Conservation (phyloP, 345 rosid genomes). For the thale cress (Arabidopsis thaliana) region DNA sequence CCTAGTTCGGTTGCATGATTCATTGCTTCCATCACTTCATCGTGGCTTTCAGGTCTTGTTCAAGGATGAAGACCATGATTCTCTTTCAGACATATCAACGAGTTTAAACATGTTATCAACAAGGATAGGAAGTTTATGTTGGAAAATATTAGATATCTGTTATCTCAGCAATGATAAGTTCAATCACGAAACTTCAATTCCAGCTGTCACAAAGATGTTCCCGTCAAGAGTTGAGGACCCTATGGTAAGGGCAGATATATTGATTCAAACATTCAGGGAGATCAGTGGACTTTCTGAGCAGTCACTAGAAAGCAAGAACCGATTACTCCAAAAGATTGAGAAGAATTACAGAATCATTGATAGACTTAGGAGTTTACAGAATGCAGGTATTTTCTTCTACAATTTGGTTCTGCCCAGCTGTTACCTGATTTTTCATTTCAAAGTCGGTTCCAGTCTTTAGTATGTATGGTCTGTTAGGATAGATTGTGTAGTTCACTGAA, state of each 20-base stretch:
- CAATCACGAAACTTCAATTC: slow-evolving; percentile 51
- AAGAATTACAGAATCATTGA: slow-evolving; percentile 61
- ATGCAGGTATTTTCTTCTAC: slow-evolving; percentile 53
- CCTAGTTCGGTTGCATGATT: slow-evolving; percentile 80
- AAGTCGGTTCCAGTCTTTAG: not conserved
- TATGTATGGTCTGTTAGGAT: slow-evolving; percentile 14
- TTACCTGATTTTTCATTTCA: slow-evolving; percentile 24
- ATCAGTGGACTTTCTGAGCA: slow-evolving; percentile 65
- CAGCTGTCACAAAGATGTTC: slow-evolving; percentile 71
- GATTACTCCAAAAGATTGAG: slow-evolving; percentile 66
- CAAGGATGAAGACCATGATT: slow-evolving; percentile 54
- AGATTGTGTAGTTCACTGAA: slow-evolving; percentile 1
- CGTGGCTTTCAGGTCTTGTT: slow-evolving; percentile 60
- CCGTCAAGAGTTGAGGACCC: slow-evolving; percentile 96
- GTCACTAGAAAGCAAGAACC: slow-evolving; percentile 54
- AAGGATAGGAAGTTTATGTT: slow-evolving; percentile 72
- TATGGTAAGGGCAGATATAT: slow-evolving; percentile 77
- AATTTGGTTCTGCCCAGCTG: slow-evolving; percentile 14
- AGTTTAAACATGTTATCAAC: slow-evolving; percentile 76
- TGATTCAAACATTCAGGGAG: slow-evolving; percentile 81
- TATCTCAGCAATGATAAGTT: slow-evolving; percentile 65
- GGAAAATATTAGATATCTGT: slow-evolving; percentile 76
- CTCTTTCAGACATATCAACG: slow-evolving; percentile 52
- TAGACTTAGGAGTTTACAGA: slow-evolving; percentile 69
- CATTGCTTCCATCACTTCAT: slow-evolving; percentile 76